Conservation (phyloP, 495 filamentous ascomycete genomes). For the Tuber calosporum region DNA sequence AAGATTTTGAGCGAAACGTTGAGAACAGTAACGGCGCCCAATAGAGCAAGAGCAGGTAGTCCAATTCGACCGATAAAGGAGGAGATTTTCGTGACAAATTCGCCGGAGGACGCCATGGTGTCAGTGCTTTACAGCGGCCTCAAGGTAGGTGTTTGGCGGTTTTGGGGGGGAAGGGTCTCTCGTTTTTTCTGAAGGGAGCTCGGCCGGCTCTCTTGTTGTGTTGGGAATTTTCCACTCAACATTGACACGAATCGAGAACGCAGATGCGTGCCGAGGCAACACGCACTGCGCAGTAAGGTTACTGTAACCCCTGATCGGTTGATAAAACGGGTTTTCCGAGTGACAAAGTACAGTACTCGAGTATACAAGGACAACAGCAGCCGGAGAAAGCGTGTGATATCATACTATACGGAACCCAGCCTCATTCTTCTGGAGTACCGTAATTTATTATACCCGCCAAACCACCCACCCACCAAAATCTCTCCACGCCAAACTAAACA, state of each 20-base stretch:
- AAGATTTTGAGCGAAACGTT: constrained; percentile 24
- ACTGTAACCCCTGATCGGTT: too few relatives aligned
- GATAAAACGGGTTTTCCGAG: background rate
- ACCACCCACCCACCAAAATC: background rate
- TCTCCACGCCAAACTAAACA: background rate
- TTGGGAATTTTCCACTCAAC: constrained; percentile 5
- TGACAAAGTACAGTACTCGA: background rate
- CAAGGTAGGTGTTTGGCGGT: background rate
- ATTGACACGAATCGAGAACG: background rate
- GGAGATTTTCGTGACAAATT: constrained; percentile 22
- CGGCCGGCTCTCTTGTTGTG: background rate
- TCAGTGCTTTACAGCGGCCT: background rate
- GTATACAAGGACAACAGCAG: too few relatives aligned
- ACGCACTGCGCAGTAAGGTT: background rate
- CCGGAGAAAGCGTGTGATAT: background rate
- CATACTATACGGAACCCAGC: background rate
- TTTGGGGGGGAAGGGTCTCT: background rate
- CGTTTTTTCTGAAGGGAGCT: background rate
- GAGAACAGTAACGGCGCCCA: constrained; percentile 32
- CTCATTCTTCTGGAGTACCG: background rate
- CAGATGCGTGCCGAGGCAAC: background rate
- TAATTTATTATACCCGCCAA: background rate
- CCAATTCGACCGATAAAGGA: constrained; percentile 25
- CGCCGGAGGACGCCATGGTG: constrained; percentile 21
- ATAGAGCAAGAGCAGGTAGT: constrained; percentile 25